phyloP scores from a whole-genome alignment of 331 rosid genomes.

The Saraca asoca region DNA sequence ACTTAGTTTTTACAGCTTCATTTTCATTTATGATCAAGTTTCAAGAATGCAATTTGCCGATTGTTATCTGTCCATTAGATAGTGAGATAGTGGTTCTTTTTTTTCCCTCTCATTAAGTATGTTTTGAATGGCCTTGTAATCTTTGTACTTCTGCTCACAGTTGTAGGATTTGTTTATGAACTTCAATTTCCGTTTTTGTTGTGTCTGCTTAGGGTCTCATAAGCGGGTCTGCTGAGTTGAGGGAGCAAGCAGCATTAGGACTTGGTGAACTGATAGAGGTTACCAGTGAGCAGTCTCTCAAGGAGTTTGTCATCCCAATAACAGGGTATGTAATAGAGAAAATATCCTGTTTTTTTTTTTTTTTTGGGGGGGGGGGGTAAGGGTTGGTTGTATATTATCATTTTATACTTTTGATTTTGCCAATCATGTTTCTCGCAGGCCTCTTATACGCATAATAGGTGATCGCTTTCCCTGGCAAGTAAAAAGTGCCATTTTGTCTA shows the following conservation, averaged over 20 bases:
- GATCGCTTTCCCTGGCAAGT: conserved; percentile 99
- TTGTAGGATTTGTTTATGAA: conserved; percentile 7
- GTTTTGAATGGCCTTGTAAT: conserved; percentile 23
- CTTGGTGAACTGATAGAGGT: conserved; percentile 96
- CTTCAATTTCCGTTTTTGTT: conserved; percentile 33
- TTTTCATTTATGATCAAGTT: not conserved
- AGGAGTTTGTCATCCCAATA: conserved; percentile 87
- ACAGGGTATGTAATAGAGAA: conserved; percentile 72
- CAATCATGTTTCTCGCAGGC: conserved; percentile 55
- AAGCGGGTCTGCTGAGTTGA: conserved; percentile 90
- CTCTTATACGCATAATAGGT: conserved; percentile 93
- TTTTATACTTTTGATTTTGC: conserved; percentile 37
- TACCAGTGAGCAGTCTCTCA: conserved; percentile 83
- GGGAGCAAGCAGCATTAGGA: conserved; percentile 98
- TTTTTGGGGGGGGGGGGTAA: no score
- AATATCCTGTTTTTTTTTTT: no score
- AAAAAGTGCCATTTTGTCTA: conserved; percentile 95
- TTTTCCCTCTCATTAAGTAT: not conserved
- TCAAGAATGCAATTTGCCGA: not conserved
- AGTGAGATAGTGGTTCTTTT: not conserved
- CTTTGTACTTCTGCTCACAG: conserved; percentile 1
- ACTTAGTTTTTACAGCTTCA: conserved; percentile 4
- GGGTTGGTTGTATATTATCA: no score
- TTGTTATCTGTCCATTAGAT: not conserved
- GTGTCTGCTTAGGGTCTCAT: conserved; percentile 68